Evolutionary conservation across 2,329 filamentous ascomycete genomes (phyloP).

Genomic region (Cladosporium oxysporum): DNA sequence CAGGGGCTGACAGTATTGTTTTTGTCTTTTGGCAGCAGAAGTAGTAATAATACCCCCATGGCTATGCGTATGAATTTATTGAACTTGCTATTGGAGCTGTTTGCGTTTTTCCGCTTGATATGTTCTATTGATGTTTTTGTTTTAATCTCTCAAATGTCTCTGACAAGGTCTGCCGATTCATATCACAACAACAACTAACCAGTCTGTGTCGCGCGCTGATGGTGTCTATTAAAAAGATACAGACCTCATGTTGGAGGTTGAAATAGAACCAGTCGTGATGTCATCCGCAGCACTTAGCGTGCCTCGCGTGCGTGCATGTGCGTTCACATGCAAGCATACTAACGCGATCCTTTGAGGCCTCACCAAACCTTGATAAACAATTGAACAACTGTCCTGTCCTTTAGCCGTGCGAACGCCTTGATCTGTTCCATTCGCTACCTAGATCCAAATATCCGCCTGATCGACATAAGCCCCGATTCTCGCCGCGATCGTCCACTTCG

Average conservation of each 20-base stretch:
- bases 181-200: neutral
- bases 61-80: slow-evolving; percentile 2
- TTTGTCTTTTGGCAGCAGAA: neutral
- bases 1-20: neutral
- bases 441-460: neutral
- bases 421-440: neutral
- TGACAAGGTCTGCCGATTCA: neutral
- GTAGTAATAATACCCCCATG: slow-evolving; percentile 10
- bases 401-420: neutral
- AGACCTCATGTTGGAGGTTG: neutral
- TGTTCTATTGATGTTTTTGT: neutral
- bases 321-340: neutral
- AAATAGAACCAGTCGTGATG: slow-evolving; percentile 17
- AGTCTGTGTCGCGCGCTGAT: neutral
- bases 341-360: neutral
- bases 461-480: neutral
- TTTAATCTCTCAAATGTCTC: neutral
- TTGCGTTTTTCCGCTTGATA: neutral
- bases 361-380: neutral
- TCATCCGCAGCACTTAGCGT: slow-evolving; percentile 8
- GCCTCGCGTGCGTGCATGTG: neutral
- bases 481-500: neutral
- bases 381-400: neutral
- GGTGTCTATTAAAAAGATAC: neutral
- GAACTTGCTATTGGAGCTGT: neutral